Percentiles rank a stretch among this genome's conserved stretches.
These are phyloP conservation scores for Psidium guajava DNA, from an alignment of 345 rosid genomes.

Conservation along the genomic window DNA sequence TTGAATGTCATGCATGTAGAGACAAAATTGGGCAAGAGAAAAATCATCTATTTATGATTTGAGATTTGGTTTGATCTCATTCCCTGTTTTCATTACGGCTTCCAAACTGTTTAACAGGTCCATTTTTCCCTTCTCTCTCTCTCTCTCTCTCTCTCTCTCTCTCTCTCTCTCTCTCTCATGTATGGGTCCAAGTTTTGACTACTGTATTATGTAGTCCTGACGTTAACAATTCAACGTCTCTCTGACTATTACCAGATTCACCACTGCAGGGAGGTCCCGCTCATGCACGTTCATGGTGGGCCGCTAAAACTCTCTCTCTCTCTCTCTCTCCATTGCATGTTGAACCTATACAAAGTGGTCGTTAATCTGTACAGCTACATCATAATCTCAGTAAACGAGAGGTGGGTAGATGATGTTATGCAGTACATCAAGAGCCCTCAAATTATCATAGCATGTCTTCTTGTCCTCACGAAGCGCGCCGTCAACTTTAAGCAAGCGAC, in stretches of 20 bases:
- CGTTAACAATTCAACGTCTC: not conserved
- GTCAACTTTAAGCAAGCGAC: not conserved
- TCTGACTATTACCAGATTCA: not conserved
- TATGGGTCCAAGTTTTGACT: not conserved
- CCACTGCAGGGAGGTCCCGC: not conserved
- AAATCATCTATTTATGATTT: not conserved
- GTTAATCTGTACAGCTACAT: not conserved
- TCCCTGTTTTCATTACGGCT: constrained; percentile 1
- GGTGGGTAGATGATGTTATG: not conserved
- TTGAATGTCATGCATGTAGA: not conserved
- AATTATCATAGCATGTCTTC: not conserved
- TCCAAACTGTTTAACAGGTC: not conserved
- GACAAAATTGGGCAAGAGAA: not conserved
- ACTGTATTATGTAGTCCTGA: not conserved
- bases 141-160: not conserved
- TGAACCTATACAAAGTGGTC: not conserved
- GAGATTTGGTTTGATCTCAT: not conserved
- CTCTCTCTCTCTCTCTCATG: not conserved
- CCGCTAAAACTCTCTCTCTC: not conserved
- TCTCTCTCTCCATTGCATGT: not conserved
- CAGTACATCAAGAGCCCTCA: not conserved
- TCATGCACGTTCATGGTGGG: not conserved
- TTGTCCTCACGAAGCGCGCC: not conserved
- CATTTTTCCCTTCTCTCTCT: not conserved
- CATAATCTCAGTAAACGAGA: not conserved